These are phyloP conservation scores for Fusarium paranaense DNA, from an alignment of 2,329 filamentous ascomycete species.

Conservation along the genomic window DNA sequence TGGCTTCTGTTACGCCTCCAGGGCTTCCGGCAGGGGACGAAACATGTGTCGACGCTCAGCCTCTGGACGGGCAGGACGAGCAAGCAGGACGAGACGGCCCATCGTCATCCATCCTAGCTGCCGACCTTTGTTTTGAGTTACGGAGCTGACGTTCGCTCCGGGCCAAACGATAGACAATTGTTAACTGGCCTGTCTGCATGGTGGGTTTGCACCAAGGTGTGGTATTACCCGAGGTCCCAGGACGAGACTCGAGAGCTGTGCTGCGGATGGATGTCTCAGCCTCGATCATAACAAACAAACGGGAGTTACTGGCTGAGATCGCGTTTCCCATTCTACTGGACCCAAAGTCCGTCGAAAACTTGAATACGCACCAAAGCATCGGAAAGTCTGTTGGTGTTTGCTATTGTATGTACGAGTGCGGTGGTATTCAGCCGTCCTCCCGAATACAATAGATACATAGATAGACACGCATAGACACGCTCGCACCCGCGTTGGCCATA, in stretches of 20 bases:
- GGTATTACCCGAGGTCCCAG: slow-evolving; percentile 22
- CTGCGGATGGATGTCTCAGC: slow-evolving; percentile 35
- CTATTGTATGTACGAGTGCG: slow-evolving; percentile 19
- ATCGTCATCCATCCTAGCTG: slow-evolving; percentile 2
- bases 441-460: neutral
- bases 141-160: slow-evolving; percentile 20
- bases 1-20: slow-evolving; percentile 7
- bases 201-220: slow-evolving; percentile 26
- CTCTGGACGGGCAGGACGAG: slow-evolving; percentile 10
- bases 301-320: slow-evolving; percentile 25
- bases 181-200: slow-evolving; percentile 30
- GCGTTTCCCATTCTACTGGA: slow-evolving; percentile 24
- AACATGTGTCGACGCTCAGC: slow-evolving; percentile 29
- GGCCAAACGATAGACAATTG: slow-evolving; percentile 30
- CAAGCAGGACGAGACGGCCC: slow-evolving; percentile 8
- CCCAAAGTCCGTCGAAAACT: slow-evolving; percentile 23
- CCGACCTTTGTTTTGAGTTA: neutral
- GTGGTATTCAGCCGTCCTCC: slow-evolving; percentile 3
- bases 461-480: slow-evolving; percentile 1
- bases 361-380: slow-evolving; percentile 1
- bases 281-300: slow-evolving; percentile 42
- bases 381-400: slow-evolving; percentile 3
- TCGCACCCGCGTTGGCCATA: slow-evolving; percentile 31
- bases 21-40: slow-evolving; percentile 31
- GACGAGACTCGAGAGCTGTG: slow-evolving; percentile 4